These are phyloP conservation scores for Hansenula anomala DNA, from an alignment of 1,139 yeast genomes.

Conservation along the genomic window DNA sequence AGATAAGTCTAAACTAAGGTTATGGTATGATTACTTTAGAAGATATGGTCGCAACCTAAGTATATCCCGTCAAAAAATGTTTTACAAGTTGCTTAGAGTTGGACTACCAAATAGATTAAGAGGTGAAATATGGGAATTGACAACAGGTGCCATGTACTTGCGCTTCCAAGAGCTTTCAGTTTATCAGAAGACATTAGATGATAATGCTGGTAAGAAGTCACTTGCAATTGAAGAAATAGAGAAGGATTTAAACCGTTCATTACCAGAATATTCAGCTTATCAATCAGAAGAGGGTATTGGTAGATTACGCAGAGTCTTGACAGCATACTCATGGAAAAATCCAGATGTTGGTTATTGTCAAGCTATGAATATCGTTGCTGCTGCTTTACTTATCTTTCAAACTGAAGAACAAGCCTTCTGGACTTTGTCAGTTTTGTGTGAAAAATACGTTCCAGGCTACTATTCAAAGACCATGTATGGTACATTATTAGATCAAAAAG, in stretches of 20 bases:
- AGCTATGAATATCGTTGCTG: constrained; percentile 97
- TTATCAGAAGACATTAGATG: constrained; percentile 53
- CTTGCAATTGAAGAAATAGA: constrained; percentile 94
- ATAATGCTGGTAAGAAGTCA: constrained; percentile 59
- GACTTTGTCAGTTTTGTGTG: constrained; percentile 82
- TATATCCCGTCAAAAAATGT: constrained; percentile 66
- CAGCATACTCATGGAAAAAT: constrained; percentile 95
- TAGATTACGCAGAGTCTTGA: constrained; percentile 78
- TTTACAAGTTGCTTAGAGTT: constrained; percentile 77
- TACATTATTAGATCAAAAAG: constrained; percentile 87
- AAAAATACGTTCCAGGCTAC: constrained; percentile 86
- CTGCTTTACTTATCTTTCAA: constrained; percentile 88
- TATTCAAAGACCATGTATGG: constrained; percentile 98
- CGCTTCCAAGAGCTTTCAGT: constrained; percentile 60
- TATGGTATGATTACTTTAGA: constrained; percentile 90
- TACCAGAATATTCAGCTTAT: constrained; percentile 95
- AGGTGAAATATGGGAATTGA: constrained; percentile 95
- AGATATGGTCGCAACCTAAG: constrained; percentile 83
- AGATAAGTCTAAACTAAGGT: constrained; percentile 81
- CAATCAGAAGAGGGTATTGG: constrained; percentile 82
- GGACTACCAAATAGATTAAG: constrained; percentile 90
- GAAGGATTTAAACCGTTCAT: constrained; percentile 87
- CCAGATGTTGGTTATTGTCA: constrained; percentile 98
- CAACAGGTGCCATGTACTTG: constrained; percentile 79
- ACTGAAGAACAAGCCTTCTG: constrained; percentile 98